phyloP scores from a whole-genome alignment of 2,329 filamentous ascomycete species.

The Chrysosporium keratinophilum region DNA sequence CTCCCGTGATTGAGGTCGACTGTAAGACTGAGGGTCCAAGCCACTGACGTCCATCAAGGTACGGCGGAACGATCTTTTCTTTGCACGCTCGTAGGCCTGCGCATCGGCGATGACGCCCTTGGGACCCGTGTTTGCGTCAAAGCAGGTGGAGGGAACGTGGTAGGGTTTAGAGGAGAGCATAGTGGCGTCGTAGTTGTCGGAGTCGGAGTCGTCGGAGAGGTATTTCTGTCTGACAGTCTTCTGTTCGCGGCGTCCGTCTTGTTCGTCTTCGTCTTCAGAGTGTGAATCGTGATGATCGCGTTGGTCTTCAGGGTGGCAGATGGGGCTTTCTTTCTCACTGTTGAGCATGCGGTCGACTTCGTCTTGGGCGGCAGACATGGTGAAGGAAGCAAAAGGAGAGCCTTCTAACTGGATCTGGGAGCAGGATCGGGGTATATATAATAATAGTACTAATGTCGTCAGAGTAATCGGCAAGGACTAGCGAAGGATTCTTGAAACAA shows the following conservation, averaged over 20 bases:
- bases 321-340: constrained; percentile 27
- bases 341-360: constrained; percentile 38
- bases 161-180: constrained; percentile 36
- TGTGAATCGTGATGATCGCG: constrained; percentile 16
- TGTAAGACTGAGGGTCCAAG: constrained; percentile 20
- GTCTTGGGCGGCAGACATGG: constrained; percentile 31
- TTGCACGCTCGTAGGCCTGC: constrained; percentile 40
- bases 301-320: constrained; percentile 37
- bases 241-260: constrained; percentile 1
- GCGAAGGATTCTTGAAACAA: constrained; percentile 5
- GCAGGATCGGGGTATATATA: constrained; percentile 1
- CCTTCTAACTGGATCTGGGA: not conserved
- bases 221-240: constrained; percentile 4
- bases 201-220: constrained; percentile 22
- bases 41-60: constrained; percentile 32
- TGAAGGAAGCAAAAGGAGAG: constrained; percentile 1
- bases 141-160: constrained; percentile 37
- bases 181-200: constrained; percentile 22
- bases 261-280: constrained; percentile 7
- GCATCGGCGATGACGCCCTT: constrained; percentile 45
- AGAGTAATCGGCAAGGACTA: not conserved
- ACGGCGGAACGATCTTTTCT: constrained; percentile 38
- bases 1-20: not conserved
- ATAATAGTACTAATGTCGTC: not conserved
- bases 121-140: constrained; percentile 42